Evolutionary conservation across 2,329 filamentous ascomycete genomes (phyloP).

Genomic region (Aspergillus sp.): DNA sequence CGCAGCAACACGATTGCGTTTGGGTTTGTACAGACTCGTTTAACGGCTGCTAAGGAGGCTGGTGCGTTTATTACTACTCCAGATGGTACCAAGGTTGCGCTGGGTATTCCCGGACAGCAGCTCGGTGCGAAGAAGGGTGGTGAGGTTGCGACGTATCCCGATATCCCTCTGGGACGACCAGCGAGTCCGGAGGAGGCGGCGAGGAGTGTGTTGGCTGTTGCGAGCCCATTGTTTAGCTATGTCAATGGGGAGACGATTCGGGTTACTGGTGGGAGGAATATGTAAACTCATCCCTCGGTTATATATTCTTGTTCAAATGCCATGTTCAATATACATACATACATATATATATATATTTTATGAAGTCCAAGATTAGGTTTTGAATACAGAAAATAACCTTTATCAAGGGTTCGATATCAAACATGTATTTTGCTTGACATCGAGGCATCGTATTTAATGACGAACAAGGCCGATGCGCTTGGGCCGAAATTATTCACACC

Average conservation of each 20-base stretch:
- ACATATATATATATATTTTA: too few relatives aligned
- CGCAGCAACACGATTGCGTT: slow-evolving; percentile 84
- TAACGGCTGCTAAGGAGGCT: slow-evolving; percentile 83
- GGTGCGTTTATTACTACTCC: slow-evolving; percentile 79
- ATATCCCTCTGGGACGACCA: slow-evolving; percentile 78
- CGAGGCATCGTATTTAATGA: not conserved
- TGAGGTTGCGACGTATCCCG: slow-evolving; percentile 55
- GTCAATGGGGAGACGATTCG: slow-evolving; percentile 85
- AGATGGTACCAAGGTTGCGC: slow-evolving; percentile 72
- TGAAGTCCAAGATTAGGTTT: too few relatives aligned
- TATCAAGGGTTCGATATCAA: not conserved
- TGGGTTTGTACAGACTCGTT: slow-evolving; percentile 76
- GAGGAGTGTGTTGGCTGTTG: slow-evolving; percentile 74
- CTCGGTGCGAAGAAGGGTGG: slow-evolving; percentile 34
- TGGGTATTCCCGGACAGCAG: slow-evolving; percentile 73
- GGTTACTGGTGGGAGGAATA: slow-evolving; percentile 76
- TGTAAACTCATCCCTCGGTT: slow-evolving; percentile 44
- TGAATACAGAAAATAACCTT: too few relatives aligned
- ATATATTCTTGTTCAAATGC: not conserved
- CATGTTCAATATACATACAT: too few relatives aligned
- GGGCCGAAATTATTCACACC: not conserved
- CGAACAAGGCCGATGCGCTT: not conserved
- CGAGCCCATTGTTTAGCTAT: slow-evolving; percentile 81
- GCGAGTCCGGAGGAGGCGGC: slow-evolving; percentile 82
- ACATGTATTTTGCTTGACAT: not conserved